phyloP scores from a whole-genome alignment of 2,329 filamentous ascomycete species.

The Blumeriella jaapii region DNA sequence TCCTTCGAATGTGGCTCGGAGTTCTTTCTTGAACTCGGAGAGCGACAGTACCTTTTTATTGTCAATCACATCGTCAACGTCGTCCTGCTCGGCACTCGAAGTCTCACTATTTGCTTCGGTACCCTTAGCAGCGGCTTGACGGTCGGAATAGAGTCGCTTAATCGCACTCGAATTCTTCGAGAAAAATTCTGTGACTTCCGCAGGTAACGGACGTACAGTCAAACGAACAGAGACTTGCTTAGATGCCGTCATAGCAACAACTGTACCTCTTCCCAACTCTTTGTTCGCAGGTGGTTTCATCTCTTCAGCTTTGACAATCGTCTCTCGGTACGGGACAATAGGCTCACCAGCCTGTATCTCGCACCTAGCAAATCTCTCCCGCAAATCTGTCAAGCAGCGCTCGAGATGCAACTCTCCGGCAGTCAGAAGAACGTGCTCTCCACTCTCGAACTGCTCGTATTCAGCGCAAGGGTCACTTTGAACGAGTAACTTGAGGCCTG shows the following conservation, averaged over 20 bases:
- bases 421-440: constrained; percentile 89
- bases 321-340: constrained; percentile 92
- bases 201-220: constrained; percentile 67
- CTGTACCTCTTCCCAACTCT: constrained; percentile 72
- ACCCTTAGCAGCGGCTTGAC: constrained; percentile 37
- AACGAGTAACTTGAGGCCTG: constrained; percentile 73
- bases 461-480: constrained; percentile 93
- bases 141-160: constrained; percentile 66
- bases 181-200: constrained; percentile 72
- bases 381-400: constrained; percentile 81
- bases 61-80: constrained; percentile 41
- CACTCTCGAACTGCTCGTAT: constrained; percentile 85
- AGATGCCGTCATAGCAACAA: constrained; percentile 65
- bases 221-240: constrained; percentile 75
- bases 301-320: constrained; percentile 75
- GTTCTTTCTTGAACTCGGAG: constrained; percentile 64
- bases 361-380: constrained; percentile 85
- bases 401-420: constrained; percentile 92
- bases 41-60: constrained; percentile 54
- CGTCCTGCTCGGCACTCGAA: constrained; percentile 26
- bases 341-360: constrained; percentile 90
- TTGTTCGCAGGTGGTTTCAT: constrained; percentile 85
- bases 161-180: constrained; percentile 69
- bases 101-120: constrained; percentile 19
- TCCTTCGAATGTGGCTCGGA: constrained; percentile 56